Base-by-base conservation (phyloP, 768 basidiomycete species). In the Xerocomellus dryophilus region DNA sequence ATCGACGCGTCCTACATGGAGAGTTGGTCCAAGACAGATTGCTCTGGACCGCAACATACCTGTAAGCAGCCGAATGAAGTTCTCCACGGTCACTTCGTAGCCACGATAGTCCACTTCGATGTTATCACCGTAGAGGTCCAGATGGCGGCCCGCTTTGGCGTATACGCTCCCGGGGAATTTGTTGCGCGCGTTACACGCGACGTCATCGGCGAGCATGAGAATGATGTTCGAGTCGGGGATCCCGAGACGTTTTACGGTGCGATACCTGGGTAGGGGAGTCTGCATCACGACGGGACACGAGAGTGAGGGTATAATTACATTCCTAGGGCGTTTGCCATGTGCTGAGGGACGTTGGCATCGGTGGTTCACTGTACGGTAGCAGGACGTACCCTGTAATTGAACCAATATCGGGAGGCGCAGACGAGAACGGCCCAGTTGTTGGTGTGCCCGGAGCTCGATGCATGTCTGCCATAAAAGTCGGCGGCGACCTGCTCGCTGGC, bases 361-460 rank as follows among this genome's bases (percentile, higher is more conserved):
- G 43, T 20, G 14, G 14, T 18, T 32, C 2, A 27, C 4, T 29
- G 29, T 7, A 36, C 3, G 1, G 7, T 44, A 41, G 7, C 36
- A 32, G 0, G 17, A 79, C 87, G 48, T 65, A 97, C 96, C 40
- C 96, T 77, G 66, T 99, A 99, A 68, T 99, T 99, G 78, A 99
- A 99, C 95, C 95, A 98, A 68, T 95, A 96, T 53, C 95, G 70
- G 6, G 94, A 97, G 1, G 97, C 81, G 63, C 90, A 95, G 5
- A 98, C 95, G 34, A 98, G 76, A 6, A 99, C 95, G 2, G 97
- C 97, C 97, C 97, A 99, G 69, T 98, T 98, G 67, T 98, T 99
- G 7, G 96, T 97, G 67, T 97, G 93, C 7, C 74, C 67, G 7
- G 69, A 67, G 32, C 57, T 58, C 5, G 63, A 66, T 11, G 65